Base-by-base conservation (phyloP, 768 basidiomycete species). In the Gymnopilus junonius region DNA sequence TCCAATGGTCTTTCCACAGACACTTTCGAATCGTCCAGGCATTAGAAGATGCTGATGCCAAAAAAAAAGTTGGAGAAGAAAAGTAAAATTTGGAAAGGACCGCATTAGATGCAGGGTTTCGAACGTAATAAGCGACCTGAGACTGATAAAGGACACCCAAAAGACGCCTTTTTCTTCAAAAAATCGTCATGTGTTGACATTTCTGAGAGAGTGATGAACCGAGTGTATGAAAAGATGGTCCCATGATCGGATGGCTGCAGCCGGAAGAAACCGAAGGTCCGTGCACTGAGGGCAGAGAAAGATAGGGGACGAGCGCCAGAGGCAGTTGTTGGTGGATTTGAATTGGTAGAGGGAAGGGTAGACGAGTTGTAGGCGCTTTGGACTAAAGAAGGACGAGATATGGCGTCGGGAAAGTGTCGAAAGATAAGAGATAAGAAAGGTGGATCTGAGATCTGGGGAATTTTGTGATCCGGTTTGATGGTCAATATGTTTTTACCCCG, bases 121-220 rank as follows among this genome's bases (percentile, higher is more conserved):
- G 50, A 21, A 57, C 55, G 56, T 63, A 64, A 59, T 59, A 34
- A 14, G 37, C 35, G 35, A 37, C 35, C 50, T 46, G 58, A 42
- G 40, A n/a, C 51, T 43, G 40, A 58, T 23, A 48, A 37, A 21
- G 35, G 45, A 55, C 45, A 37, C 21, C 60, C 20, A 55, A 55
- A 37, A 51, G 54, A 46, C 61, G 61, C 55, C 56, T 51, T 62
- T 62, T 62, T 55, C 43, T 46, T 62, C 35, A 50, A 54, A 50
- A 58, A 58, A 58, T 43, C 63, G 56, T 61, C 64, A 65, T 65
- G 59, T 65, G 64, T 63, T 58, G 55, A 54, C 57, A 58, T 54
- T 20, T 12, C 46, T 27, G 40, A 53, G 62, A 58, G 61, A 55
- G 59, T 61, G 48, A 61, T 65, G 59, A 50, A 34, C 61, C 58